Evolutionary conservation across 345 rosid genomes (phyloP), one percentile per base, ranked within the genome.

Genomic region (Eucalyptus caleyi): DNA sequence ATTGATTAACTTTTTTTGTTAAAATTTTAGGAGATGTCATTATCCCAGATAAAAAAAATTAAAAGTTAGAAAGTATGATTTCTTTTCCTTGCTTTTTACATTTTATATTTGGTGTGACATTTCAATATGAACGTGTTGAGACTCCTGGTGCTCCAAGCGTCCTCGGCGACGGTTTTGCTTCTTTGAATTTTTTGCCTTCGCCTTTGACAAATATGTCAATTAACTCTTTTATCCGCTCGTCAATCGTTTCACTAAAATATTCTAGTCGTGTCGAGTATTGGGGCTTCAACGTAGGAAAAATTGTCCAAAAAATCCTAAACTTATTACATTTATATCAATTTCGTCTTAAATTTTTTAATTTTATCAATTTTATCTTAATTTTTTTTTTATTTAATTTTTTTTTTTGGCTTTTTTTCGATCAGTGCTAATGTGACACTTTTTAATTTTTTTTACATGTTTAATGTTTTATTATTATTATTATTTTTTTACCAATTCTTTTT

Each of bases 301-400:
- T 53, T 19, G 0, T 53, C 11, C 4, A 53, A 3, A 21, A 53
- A 53, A 21, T 53, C 2, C 5, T 53, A 53, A 19, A 53, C 4
- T 0, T 53, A 53, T 53, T 1, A 51, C 56, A 51, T 7, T 18
- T 51, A 1, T 51, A 51, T 18, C 0, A 51, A 18, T 51, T 51
- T 18, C 23, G 0, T 51, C 9, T 51, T 51, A 51, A 51, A 51
- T 0, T 1, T 51, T 51, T 18, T 4, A 53, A 53, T 19, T 53
- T 53, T 53, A 0, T 0, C 9, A 51, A 51, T 51, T 51, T 0
- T 18, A 51, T 51, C 4, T 0, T 50, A 16, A 16, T 42, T 42
- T 50, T 6, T 15, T 34, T n/a, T n/a, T n/a, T n/a, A n/a, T n/a
- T n/a, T n/a, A 37, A 3, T 5, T 15, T 51, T 50, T 16, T 3